Evolutionary conservation across 2,329 filamentous ascomycete species (phyloP).

Genomic region (Grosmannia serpens): DNA sequence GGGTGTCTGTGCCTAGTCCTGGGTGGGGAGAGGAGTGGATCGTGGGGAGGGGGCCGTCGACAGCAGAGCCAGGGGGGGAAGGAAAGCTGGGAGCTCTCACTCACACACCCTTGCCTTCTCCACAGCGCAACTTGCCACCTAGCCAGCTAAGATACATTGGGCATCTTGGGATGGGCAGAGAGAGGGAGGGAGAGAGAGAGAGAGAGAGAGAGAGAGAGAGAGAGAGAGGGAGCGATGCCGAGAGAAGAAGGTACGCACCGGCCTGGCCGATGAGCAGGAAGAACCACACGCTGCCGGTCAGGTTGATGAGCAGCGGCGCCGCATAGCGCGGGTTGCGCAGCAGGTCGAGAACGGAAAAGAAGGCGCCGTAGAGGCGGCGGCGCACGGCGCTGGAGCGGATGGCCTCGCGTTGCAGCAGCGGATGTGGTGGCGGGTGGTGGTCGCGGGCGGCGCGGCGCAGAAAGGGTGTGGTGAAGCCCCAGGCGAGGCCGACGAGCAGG

Average conservation of each 20-base stretch:
- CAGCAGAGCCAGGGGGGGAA: too few species aligned
- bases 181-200: constrained; percentile 4
- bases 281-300: constrained; percentile 94
- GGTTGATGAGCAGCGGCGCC: constrained; percentile 71
- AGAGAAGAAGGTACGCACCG: constrained; percentile 42
- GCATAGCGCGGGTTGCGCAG: constrained; percentile 74
- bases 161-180: too few species aligned
- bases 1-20: background rate
- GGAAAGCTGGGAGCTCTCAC: too few species aligned
- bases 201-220: background rate
- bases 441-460: constrained; percentile 75
- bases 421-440: constrained; percentile 53
- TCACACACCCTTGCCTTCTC: too few species aligned
- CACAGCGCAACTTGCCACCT: too few species aligned
- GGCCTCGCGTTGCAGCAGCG: constrained; percentile 37
- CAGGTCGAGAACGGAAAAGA: constrained; percentile 68
- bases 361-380: constrained; percentile 48
- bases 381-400: constrained; percentile 49
- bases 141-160: too few species aligned
- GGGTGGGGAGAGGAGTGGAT: too few species aligned
- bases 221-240: background rate
- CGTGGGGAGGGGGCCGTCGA: too few species aligned
- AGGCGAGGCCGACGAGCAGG: constrained; percentile 80
- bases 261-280: constrained; percentile 88
- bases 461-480: constrained; percentile 88